Evolutionary conservation across 148 eudicot genomes (phyloP), one percentile per base, ranked within the genome.

Genomic region (Chenopodium quinoa): DNA sequence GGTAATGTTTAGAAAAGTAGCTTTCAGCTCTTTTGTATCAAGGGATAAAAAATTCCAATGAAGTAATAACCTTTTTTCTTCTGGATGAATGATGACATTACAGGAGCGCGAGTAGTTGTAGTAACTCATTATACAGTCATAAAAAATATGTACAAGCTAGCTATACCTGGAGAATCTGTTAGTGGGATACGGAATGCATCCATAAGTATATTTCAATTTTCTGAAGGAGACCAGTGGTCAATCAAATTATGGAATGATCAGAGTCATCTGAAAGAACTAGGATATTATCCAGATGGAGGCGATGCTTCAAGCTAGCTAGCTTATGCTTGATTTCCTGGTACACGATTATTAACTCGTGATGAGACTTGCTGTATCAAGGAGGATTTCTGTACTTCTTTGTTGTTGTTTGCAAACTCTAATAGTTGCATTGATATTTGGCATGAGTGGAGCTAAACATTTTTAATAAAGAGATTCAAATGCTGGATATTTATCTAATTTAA

Each of bases 91-190:
- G 44, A 5, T 37, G 44, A 46, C 44, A 14, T 71, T 85, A 79
- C 87, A 93, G 98, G 98, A 40, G 89, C 88, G 80, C 88, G 91
- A 73, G 89, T 95, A 1, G 86, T 92, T 0, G 91, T 90, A 66
- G 96, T 92, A n/a, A 88, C 91, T 58, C 98, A 95, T 82, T 97
- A 97, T 20, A 97, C 93, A 56, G 87, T 88, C 20, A 93, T 95
- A 12, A 84, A 91, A 88, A 75, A 92, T 27, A 87, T 95, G 37
- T 89, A 86, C 11, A 87, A 80, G 77, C 86, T 90, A 81, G 94
- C 91, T 81, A 82, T 81, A 7, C 85, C 90, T 16, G 86, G 29
- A 68, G 84, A 85, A 11, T 74, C 84, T 62, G 67, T 80, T 1
- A 85, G 89, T 75, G 84, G 83, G 84, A 76, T 93, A 74, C 79